These are phyloP conservation scores for Coniophora puteana DNA, from an alignment of 1,284 basidiomycete genomes.

Conservation along the genomic window DNA sequence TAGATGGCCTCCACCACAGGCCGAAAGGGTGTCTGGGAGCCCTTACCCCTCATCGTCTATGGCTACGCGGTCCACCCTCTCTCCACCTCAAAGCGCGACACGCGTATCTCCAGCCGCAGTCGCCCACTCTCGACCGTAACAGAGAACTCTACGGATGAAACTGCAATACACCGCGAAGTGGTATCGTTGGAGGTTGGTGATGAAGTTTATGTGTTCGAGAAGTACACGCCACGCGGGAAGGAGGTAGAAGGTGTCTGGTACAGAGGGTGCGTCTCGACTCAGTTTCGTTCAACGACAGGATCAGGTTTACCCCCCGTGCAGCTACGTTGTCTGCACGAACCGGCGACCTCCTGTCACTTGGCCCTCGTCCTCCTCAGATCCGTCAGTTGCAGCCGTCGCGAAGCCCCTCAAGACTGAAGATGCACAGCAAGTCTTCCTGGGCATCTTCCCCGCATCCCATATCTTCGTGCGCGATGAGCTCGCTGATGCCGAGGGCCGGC, in stretches of 20 bases:
- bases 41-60: conserved; percentile 76
- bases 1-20: conserved; percentile 22
- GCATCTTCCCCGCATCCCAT: conserved; percentile 92
- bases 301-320: conserved; percentile 25
- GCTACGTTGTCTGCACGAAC: conserved; percentile 86
- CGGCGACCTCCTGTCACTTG: conserved; percentile 60
- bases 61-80: conserved; percentile 81
- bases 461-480: conserved; percentile 88
- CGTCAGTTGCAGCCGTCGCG: conserved; percentile 37
- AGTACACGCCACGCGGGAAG: conserved; percentile 70
- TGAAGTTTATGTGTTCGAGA: conserved; percentile 95
- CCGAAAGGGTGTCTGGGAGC: conserved; percentile 64
- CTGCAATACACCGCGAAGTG: conserved; percentile 66
- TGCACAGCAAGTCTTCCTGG: conserved; percentile 87
- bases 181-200: conserved; percentile 87
- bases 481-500: conserved; percentile 83
- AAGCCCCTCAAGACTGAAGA: conserved; percentile 63
- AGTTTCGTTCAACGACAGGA: conserved; percentile 4
- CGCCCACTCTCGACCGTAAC: conserved; percentile 64
- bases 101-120: conserved; percentile 56
- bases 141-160: conserved; percentile 64
- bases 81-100: conserved; percentile 68
- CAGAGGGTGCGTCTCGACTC: conserved; percentile 65
- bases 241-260: conserved; percentile 83
- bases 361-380: conserved; percentile 49